Percentiles rank a stretch among this genome's conserved stretches.
phyloP scores from a whole-genome alignment of 306 rosid species.

The Cicer yamashitae region DNA sequence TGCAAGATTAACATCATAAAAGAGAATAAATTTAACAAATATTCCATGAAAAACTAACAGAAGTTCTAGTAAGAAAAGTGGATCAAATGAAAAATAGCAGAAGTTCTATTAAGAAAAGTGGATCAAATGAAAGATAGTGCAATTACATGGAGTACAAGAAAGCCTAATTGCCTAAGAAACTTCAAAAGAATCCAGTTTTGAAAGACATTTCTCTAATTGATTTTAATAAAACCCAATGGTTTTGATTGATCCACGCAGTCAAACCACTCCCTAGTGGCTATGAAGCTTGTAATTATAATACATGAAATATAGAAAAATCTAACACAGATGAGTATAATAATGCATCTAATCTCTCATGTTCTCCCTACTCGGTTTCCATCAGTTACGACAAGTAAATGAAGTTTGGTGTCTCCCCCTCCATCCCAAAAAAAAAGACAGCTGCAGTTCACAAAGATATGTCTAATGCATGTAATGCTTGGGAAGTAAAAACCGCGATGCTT shows the following conservation, averaged over 20 bases:
- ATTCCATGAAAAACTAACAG: background rate
- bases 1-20: conserved; percentile 4
- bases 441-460: background rate
- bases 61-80: conserved; percentile 5
- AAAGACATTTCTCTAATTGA: conserved; percentile 5
- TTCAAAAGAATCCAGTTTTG: background rate
- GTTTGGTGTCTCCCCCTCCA: background rate
- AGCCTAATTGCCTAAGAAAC: background rate
- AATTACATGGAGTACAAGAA: conserved; percentile 14
- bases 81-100: conserved; percentile 7
- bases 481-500: conserved; percentile 12
- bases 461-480: background rate
- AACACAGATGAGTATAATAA: background rate
- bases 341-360: conserved; percentile 18
- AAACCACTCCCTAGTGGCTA: background rate
- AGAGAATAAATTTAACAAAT: background rate
- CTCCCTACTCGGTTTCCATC: conserved; percentile 3
- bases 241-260: background rate
- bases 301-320: conserved; percentile 6
- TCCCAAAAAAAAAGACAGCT: background rate
- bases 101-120: background rate
- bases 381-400: conserved; percentile 6
- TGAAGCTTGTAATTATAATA: conserved; percentile 7
- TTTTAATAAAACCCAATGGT: background rate
- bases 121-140: conserved; percentile 9